A percentile compares a stretch with the other conserved stretches of the same genome.
These are phyloP conservation scores for Eimeria maxima DNA, from an alignment of 169 alveolate genomes.

Conservation along the genomic window DNA sequence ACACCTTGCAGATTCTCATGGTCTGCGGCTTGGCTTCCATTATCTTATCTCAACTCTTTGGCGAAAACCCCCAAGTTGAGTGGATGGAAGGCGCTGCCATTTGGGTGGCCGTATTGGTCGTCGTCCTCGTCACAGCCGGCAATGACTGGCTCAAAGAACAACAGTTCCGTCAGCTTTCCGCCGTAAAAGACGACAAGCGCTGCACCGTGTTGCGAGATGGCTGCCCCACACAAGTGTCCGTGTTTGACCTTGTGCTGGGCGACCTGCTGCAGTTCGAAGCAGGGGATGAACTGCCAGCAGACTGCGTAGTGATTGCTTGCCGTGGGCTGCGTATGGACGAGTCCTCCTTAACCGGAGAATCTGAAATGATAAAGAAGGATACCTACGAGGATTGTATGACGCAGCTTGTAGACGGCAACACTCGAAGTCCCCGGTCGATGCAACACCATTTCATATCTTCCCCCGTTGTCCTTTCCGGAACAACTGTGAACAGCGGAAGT, in stretches of 20 bases:
- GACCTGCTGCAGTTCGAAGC: slow-evolving; percentile 91
- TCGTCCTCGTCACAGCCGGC: slow-evolving; percentile 92
- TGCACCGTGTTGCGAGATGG: slow-evolving; percentile 86
- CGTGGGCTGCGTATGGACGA: slow-evolving; percentile 92
- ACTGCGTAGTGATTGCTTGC: slow-evolving; percentile 89
- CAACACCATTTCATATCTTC: slow-evolving; percentile 88
- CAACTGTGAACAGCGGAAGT: slow-evolving; percentile 92
- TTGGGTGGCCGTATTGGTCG: slow-evolving; percentile 94
- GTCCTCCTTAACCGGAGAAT: slow-evolving; percentile 94
- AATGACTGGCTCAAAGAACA: slow-evolving; percentile 94
- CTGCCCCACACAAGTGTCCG: slow-evolving; percentile 82
- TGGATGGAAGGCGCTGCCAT: slow-evolving; percentile 97
- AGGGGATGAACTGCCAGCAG: slow-evolving; percentile 91
- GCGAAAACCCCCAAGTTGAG: slow-evolving; percentile 87
- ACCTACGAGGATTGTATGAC: slow-evolving; percentile 85
- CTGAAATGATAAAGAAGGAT: slow-evolving; percentile 90
- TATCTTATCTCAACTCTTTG: slow-evolving; percentile 81
- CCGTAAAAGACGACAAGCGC: slow-evolving; percentile 85
- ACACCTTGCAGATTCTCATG: slow-evolving; percentile 84
- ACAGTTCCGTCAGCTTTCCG: slow-evolving; percentile 92
- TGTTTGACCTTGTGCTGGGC: slow-evolving; percentile 93
- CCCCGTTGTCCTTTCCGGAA: slow-evolving; percentile 93
- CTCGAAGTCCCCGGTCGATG: slow-evolving; percentile 75
- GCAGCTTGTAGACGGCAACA: slow-evolving; percentile 69
- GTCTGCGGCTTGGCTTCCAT: slow-evolving; percentile 87